These are phyloP conservation scores for Clavulina sp. DNA, from an alignment of 768 basidiomycete genomes.

Conservation along the genomic window DNA sequence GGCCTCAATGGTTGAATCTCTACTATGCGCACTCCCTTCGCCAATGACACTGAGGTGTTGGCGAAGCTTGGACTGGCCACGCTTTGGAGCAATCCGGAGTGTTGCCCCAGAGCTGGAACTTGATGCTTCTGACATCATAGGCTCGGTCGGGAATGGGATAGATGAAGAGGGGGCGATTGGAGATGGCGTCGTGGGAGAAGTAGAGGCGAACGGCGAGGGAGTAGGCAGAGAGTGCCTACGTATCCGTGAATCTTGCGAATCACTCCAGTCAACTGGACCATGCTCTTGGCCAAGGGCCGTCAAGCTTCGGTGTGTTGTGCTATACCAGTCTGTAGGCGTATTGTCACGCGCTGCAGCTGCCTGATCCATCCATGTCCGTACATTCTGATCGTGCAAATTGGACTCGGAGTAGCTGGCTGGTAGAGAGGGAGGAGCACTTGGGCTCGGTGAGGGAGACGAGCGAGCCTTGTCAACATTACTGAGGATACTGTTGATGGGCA, in stretches of 20 bases:
- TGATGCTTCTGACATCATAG: background rate
- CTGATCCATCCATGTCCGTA: background rate
- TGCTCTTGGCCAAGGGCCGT: background rate
- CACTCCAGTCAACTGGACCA: background rate
- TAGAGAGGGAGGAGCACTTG: background rate
- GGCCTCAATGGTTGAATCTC: too few relatives aligned
- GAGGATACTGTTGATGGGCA: conserved; percentile 28
- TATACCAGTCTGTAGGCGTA: background rate
- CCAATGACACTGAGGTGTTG: conserved; percentile 4
- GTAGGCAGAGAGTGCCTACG: conserved; percentile 2
- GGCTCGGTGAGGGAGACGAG: conserved; percentile 20
- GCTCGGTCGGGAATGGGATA: background rate
- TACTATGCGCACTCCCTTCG: background rate
- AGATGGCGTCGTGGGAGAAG: background rate
- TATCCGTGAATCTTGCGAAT: background rate
- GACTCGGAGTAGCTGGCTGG: background rate
- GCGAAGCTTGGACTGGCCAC: conserved; percentile 9
- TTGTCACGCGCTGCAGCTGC: background rate
- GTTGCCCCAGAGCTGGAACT: background rate
- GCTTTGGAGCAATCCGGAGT: background rate
- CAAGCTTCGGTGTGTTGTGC: background rate
- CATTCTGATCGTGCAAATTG: background rate
- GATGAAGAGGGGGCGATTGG: background rate
- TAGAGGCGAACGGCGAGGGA: conserved; percentile 1
- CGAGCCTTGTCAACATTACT: conserved; percentile 54